Base-by-base conservation (phyloP, 805 yeast species). In the Blastobotrys terrestris region DNA sequence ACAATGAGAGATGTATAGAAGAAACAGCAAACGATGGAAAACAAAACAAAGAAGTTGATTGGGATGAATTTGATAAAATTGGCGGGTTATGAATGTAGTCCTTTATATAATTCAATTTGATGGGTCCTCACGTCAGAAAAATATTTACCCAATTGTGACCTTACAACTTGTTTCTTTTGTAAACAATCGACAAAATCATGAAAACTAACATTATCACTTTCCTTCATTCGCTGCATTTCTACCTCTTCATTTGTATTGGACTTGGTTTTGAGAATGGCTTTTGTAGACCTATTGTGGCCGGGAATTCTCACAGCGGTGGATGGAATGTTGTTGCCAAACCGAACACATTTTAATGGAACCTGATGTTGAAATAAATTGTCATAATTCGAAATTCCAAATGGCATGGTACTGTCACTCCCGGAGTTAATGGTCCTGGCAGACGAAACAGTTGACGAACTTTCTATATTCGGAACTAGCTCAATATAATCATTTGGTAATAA, bases 51-150 rank as follows among this genome's bases (percentile, higher is more conserved):
- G 61, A 51, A 6, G 68, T 65, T 13, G 67, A 67, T 46, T 71
- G 74, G 74, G 70, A 63, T 46, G 69, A 58, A 51, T 71, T 71
- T 55, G 73, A 70, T 46, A 54, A 56, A 3, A 67, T 71, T 31
- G 74, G 73, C 3, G 49, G 43, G 26, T 44, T 41, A 15, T 41
- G 19, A 41, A 41, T 18, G 42, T 7, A 15, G 16, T 13, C 44
- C 16, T 3, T 41, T 15, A 20, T 41, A 41, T 18, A 15, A 15
- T 18, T 41, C 20, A 5, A 41, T 41, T 18, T 41, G 44, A 2
- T 18, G 18, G 16, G 44, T 20, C 19, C 44, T 41, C 20, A 16
- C 19, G 20, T 41, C 16, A 15, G 16, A 15, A 15, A 41, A 15
- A 11, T 41, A 41, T 18, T 41, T 14, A 3, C 44, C 20, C 44